phyloP scores from a whole-genome alignment of 192 early-diverging fungal species.

The Coemansia sp. region DNA sequence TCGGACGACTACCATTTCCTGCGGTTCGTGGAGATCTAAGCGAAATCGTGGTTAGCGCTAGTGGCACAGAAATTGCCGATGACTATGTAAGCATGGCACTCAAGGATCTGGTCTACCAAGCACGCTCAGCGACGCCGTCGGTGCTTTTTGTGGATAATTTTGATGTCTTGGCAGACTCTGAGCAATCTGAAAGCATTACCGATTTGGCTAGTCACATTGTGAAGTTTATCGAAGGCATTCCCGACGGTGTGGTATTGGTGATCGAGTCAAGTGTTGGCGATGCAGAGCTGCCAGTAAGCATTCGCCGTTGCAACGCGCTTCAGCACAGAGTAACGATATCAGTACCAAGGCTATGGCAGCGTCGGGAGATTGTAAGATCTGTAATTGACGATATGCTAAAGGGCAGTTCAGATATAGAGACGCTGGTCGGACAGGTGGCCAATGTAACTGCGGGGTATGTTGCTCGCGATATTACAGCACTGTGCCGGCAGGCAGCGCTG shows the following conservation, averaged over 20 bases:
- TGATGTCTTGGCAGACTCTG: slow-evolving; percentile 26
- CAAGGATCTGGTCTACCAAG: slow-evolving; percentile 15
- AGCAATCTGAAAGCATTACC: slow-evolving; percentile 17
- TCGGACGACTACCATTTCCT: slow-evolving; percentile 17
- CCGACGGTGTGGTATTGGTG: slow-evolving; percentile 29
- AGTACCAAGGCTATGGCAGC: slow-evolving; percentile 22
- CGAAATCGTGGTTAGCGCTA: slow-evolving; percentile 27
- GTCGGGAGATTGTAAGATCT: slow-evolving; percentile 17
- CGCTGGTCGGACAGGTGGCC: slow-evolving; percentile 21
- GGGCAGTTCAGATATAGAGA: neutral
- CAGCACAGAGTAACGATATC: slow-evolving; percentile 19
- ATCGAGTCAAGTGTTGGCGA: slow-evolving; percentile 28
- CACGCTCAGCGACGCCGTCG: slow-evolving; percentile 21
- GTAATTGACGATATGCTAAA: neutral
- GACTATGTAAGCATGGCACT: slow-evolving; percentile 37
- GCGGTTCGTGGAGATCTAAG: slow-evolving; percentile 19
- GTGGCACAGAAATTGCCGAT: slow-evolving; percentile 30
- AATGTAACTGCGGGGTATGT: slow-evolving; percentile 48
- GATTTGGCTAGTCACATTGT: slow-evolving; percentile 17
- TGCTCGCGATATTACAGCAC: slow-evolving; percentile 34
- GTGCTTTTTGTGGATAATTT: slow-evolving; percentile 29
- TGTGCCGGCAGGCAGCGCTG: slow-evolving; percentile 42
- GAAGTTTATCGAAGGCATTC: slow-evolving; percentile 22
- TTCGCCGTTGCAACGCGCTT: slow-evolving; percentile 20
- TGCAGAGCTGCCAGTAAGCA: slow-evolving; percentile 20